Evolutionary conservation across 495 filamentous ascomycete genomes (phyloP).

Genomic region (Penicillium atrosanguineum): DNA sequence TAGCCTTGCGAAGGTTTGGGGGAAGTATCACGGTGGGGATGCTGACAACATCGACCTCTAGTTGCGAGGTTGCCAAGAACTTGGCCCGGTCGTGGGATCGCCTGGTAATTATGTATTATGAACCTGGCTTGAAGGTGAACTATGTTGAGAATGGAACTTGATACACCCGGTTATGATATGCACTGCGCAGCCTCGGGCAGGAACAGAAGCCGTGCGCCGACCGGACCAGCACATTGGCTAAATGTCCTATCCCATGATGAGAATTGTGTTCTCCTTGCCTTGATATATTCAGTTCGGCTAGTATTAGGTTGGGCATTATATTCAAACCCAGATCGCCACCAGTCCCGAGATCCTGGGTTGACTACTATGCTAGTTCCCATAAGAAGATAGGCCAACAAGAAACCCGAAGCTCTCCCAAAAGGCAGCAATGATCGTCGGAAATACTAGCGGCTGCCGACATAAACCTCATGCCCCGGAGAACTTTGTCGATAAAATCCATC

Average conservation of each 20-base stretch:
- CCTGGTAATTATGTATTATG: constrained; percentile 29
- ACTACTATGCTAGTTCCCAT: no score
- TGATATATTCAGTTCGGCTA: constrained; percentile 5
- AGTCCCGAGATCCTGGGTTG: constrained; percentile 76
- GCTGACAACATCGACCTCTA: constrained; percentile 55
- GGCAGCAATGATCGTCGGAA: constrained; percentile 70
- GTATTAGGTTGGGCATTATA: constrained; percentile 61
- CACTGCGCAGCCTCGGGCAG: constrained; percentile 71
- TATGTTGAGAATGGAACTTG: constrained; percentile 75
- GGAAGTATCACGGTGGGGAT: constrained; percentile 56
- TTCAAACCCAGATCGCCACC: constrained; percentile 89
- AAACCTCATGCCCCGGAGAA: constrained; percentile 58
- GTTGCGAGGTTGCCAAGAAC: constrained; percentile 73
- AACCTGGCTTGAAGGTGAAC: constrained; percentile 34
- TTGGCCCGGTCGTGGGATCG: constrained; percentile 63
- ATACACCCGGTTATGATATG: constrained; percentile 69
- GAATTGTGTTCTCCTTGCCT: not conserved
- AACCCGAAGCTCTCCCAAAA: constrained; percentile 66
- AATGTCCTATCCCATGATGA: no score
- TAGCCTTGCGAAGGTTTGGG: constrained; percentile 64
- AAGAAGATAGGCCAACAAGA: no score
- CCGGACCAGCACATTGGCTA: constrained; percentile 79
- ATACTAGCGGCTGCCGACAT: constrained; percentile 65
- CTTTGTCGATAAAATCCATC: constrained; percentile 77
- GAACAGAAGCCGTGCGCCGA: constrained; percentile 71